phyloP scores from a whole-genome alignment of 768 basidiomycete genomes.

The Sarcomyxa edulis region DNA sequence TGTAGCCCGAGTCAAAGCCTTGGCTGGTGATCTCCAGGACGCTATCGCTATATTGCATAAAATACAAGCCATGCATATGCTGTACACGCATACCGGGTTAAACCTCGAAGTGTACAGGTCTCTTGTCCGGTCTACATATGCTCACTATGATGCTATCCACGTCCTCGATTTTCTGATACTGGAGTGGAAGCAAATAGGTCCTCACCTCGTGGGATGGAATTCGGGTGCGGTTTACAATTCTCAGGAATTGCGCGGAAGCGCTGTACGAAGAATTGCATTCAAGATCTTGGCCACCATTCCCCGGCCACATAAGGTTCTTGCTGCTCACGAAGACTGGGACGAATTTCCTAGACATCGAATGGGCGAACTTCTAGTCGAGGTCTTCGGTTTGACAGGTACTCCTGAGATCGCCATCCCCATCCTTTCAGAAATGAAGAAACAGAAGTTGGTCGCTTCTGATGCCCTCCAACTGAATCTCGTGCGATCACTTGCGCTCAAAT shows the following conservation, averaged over 20 bases:
- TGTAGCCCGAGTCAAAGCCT: conserved; percentile 25
- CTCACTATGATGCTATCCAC: conserved; percentile 22
- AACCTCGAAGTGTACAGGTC: conserved; percentile 28
- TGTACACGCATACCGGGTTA: conserved; percentile 14
- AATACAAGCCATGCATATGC: conserved; percentile 15
- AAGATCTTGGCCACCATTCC: conserved; percentile 18
- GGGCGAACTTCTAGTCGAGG: conserved; percentile 37
- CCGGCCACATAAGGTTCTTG: conserved; percentile 23
- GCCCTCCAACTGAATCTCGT: conserved; percentile 29
- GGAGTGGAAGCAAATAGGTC: conserved; percentile 29
- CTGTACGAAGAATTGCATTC: conserved; percentile 11
- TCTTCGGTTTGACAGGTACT: conserved; percentile 24
- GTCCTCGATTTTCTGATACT: conserved; percentile 34
- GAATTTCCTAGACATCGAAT: conserved; percentile 20
- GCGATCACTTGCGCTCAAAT: conserved; percentile 34
- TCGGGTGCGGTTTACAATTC: not conserved
- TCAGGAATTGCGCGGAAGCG: conserved; percentile 1
- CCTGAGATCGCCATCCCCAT: conserved; percentile 34
- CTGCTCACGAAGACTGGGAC: conserved; percentile 17
- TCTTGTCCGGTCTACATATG: conserved; percentile 29
- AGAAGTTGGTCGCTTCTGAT: conserved; percentile 22
- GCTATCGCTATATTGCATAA: conserved; percentile 23
- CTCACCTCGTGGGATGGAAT: conserved; percentile 11
- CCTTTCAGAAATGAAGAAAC: conserved; percentile 32
- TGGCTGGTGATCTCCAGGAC: conserved; percentile 29